Conservation (phyloP, 2,329 filamentous ascomycete genomes). For the Diaporthe australafricana region DNA sequence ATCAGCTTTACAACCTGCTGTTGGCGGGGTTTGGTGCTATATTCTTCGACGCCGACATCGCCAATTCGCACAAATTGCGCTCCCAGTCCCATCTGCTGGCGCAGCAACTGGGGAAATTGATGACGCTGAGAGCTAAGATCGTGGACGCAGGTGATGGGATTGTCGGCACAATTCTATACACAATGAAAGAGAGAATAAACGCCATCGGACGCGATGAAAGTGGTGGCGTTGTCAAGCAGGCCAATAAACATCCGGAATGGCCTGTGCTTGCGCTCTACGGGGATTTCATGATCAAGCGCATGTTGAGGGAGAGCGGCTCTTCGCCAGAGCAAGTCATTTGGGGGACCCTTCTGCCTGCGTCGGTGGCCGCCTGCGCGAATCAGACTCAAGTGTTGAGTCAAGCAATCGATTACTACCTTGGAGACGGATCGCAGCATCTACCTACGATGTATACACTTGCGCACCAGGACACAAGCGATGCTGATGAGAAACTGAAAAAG, state of each 20-base stretch:
- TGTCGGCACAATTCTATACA: not conserved
- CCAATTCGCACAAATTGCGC: slow-evolving; percentile 67
- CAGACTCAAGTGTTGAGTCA: slow-evolving; percentile 69
- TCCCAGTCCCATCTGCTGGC: slow-evolving; percentile 61
- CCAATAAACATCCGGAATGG: slow-evolving; percentile 37
- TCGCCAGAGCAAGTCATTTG: slow-evolving; percentile 66
- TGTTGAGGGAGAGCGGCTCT: slow-evolving; percentile 63
- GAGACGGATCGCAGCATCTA: slow-evolving; percentile 60
- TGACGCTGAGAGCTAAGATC: not conserved
- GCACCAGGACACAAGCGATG: slow-evolving; percentile 58
- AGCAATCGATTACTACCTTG: slow-evolving; percentile 70
- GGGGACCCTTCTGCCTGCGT: slow-evolving; percentile 67
- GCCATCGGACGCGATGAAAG: not conserved
- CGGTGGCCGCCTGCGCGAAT: slow-evolving; percentile 67
- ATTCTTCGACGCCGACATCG: slow-evolving; percentile 67
- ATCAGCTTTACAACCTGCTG: slow-evolving; percentile 67
- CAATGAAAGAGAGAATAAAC: slow-evolving; percentile 46
- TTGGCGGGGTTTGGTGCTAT: slow-evolving; percentile 68
- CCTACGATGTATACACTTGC: slow-evolving; percentile 64
- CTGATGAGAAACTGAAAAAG: slow-evolving; percentile 57
- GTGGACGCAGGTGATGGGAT: not conserved
- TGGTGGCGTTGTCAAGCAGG: not conserved
- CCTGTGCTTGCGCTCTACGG: slow-evolving; percentile 67
- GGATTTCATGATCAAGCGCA: slow-evolving; percentile 64
- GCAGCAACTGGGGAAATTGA: slow-evolving; percentile 40